Evolutionary conservation across 352 stramenopile species (phyloP).

Genomic region (Phytopythium chamaehyphon): DNA sequence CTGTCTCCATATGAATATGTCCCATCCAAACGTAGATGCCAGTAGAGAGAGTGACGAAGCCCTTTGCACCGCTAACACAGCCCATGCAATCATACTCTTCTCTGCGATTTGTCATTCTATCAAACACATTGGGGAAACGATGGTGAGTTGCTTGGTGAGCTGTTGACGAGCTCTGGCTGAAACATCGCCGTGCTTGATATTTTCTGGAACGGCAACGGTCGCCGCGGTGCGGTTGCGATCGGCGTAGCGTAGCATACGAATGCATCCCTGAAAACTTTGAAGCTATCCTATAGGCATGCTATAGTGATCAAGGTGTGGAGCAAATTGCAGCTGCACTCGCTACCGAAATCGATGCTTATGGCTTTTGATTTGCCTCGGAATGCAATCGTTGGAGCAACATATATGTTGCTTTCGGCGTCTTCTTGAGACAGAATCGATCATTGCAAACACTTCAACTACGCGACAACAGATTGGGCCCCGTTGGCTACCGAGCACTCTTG

Average conservation of each 20-base stretch:
- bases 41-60: conserved; percentile 22
- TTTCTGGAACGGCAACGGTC: conserved; percentile 71
- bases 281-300: conserved; percentile 68
- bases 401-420: conserved; percentile 58
- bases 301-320: conserved; percentile 54
- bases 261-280: conserved; percentile 31
- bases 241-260: conserved; percentile 53
- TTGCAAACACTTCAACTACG: conserved; percentile 38
- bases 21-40: conserved; percentile 31
- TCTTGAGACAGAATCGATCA: conserved; percentile 36
- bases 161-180: conserved; percentile 52
- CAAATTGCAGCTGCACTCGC: conserved; percentile 48
- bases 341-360: conserved; percentile 37
- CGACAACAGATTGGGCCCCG: conserved; percentile 54
- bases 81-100: conserved; percentile 51
- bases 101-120: conserved; percentile 51
- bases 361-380: conserved; percentile 62
- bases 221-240: conserved; percentile 41
- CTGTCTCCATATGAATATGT: conserved; percentile 55
- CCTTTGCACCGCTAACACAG: conserved; percentile 36
- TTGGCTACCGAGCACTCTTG: conserved; percentile 50
- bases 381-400: conserved; percentile 44
- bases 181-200: conserved; percentile 48
- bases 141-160: conserved; percentile 47
- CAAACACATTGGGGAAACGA: conserved; percentile 52